Evolutionary conservation across 2,329 filamentous ascomycete species (phyloP).

Genomic region (Phyllosticta citriasiana): DNA sequence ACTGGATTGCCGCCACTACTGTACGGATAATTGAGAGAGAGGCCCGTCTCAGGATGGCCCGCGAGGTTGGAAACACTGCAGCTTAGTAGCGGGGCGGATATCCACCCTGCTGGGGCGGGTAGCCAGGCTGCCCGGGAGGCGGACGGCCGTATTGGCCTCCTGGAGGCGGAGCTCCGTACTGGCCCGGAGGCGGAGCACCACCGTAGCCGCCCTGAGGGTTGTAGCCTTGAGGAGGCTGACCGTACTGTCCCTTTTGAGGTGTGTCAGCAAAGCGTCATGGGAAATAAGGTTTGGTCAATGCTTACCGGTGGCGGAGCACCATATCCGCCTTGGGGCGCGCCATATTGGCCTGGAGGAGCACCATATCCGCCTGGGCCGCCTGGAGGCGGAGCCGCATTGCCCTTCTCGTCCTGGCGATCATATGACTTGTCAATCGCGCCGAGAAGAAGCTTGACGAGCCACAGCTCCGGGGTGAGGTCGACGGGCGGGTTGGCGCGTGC

Average conservation of each 20-base stretch:
- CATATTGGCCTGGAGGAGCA: conserved; percentile 23
- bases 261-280: conserved; percentile 2
- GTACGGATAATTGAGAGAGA: neutral
- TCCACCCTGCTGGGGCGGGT: conserved; percentile 12
- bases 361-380: conserved; percentile 13
- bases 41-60: neutral
- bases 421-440: conserved; percentile 58
- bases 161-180: conserved; percentile 20
- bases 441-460: conserved; percentile 58
- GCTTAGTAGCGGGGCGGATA: conserved; percentile 6
- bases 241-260: conserved; percentile 14
- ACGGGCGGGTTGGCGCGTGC: conserved; percentile 50
- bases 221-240: conserved; percentile 15
- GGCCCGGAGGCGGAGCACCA: conserved; percentile 15
- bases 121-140: conserved; percentile 22
- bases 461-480: conserved; percentile 54
- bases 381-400: conserved; percentile 23
- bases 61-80: neutral
- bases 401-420: conserved; percentile 55
- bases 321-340: conserved; percentile 18
- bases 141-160: conserved; percentile 18
- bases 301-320: conserved; percentile 12
- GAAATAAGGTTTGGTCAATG: neutral
- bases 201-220: conserved; percentile 13
- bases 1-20: neutral